These are phyloP conservation scores for Cladochytrium replicatum DNA, from an alignment of 192 early-diverging fungal genomes.

Conservation along the genomic window DNA sequence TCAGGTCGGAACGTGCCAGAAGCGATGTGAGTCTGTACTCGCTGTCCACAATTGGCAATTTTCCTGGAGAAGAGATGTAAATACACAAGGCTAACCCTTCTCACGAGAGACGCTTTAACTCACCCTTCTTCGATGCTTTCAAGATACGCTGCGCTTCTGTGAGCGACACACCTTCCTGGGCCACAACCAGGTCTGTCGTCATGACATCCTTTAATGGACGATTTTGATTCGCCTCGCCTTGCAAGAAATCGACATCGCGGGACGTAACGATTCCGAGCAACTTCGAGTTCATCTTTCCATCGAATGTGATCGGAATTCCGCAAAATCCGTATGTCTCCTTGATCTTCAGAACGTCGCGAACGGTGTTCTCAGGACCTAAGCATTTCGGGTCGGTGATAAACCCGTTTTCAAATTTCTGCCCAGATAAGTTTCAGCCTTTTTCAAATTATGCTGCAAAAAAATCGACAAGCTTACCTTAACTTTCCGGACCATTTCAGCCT, in stretches of 20 bases:
- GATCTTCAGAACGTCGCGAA: constrained; percentile 75
- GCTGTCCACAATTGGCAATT: constrained; percentile 88
- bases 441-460: too few species aligned
- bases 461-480: constrained; percentile 49
- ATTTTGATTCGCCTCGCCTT: constrained; percentile 47
- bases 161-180: constrained; percentile 79
- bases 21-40: constrained; percentile 77
- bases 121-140: constrained; percentile 79
- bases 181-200: constrained; percentile 82
- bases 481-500: constrained; percentile 95
- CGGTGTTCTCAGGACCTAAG: constrained; percentile 70
- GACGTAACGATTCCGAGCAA: constrained; percentile 93
- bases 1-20: constrained; percentile 86
- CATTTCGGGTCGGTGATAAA: constrained; percentile 93
- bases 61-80: constrained; percentile 20
- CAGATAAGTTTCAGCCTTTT: too few species aligned
- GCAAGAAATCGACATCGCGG: constrained; percentile 90
- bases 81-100: not conserved
- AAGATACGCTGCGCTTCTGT: constrained; percentile 84
- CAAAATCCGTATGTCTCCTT: constrained; percentile 86
- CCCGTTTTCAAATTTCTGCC: constrained; percentile 95
- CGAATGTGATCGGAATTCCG: constrained; percentile 94
- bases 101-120: too few species aligned
- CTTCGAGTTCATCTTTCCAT: constrained; percentile 78
- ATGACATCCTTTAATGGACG: constrained; percentile 67